These are phyloP conservation scores for Candida stauntonica DNA, from an alignment of 805 yeast genomes.

Conservation along the genomic window DNA sequence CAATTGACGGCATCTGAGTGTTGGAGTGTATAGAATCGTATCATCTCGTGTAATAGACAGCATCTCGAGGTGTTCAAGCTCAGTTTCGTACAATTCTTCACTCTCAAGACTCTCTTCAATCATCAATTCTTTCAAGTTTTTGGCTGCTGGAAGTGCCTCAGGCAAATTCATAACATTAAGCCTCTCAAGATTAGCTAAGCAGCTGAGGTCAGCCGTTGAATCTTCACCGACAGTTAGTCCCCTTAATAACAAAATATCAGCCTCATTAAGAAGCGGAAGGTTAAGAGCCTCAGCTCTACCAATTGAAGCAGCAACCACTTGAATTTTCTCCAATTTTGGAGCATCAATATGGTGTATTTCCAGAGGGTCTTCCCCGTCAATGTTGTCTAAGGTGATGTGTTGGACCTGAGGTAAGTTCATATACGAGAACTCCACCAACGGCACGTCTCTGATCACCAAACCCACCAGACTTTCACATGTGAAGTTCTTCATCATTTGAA, in stretches of 20 bases:
- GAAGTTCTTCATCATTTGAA: no score
- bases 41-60: conserved; percentile 16
- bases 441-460: no score
- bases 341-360: conserved; percentile 7
- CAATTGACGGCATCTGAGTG: conserved; percentile 11
- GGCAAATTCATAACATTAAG: no score
- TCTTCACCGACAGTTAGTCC: background rate
- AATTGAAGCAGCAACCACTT: conserved; percentile 9
- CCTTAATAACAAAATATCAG: no score
- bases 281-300: background rate
- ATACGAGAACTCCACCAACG: no score
- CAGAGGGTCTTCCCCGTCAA: background rate
- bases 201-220: conserved; percentile 13
- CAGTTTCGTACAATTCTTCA: conserved; percentile 6
- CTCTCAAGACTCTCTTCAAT: background rate
- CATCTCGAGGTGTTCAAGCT: conserved; percentile 4
- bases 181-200: no score
- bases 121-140: conserved; percentile 6
- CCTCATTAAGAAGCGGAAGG: no score
- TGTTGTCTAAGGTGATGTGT: no score
- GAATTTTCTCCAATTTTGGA: conserved; percentile 9
- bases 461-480: no score
- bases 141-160: conserved; percentile 1
- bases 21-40: conserved; percentile 8
- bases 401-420: conserved; percentile 15